A percentile compares a stretch with the other conserved stretches of the same genome.
These are phyloP conservation scores for Arthrobotrys musiformis DNA, from an alignment of 2,329 filamentous ascomycete genomes.

Conservation along the genomic window DNA sequence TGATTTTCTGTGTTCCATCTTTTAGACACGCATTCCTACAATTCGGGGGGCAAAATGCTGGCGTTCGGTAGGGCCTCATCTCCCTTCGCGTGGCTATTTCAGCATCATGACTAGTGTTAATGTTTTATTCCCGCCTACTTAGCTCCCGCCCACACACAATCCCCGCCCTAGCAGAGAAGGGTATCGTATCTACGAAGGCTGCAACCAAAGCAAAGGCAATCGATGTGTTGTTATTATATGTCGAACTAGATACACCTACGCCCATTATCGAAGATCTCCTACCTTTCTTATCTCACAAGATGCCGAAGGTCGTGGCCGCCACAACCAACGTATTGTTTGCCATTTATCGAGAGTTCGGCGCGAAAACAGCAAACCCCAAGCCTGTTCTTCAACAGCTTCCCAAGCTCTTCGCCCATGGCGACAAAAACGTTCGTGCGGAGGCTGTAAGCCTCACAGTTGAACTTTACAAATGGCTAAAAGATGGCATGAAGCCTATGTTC, in stretches of 20 bases:
- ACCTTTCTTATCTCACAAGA: slow-evolving; percentile 83
- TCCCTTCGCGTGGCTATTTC: background rate
- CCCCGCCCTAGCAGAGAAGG: slow-evolving; percentile 86
- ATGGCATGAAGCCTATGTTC: slow-evolving; percentile 98
- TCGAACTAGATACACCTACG: slow-evolving; percentile 86
- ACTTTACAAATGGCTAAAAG: slow-evolving; percentile 94
- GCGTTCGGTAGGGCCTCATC: slow-evolving; percentile 69
- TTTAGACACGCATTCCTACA: slow-evolving; percentile 77
- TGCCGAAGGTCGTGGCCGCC: slow-evolving; percentile 85
- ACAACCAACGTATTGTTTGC: slow-evolving; percentile 80
- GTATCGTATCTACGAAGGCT: slow-evolving; percentile 84
- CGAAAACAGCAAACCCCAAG: slow-evolving; percentile 93
- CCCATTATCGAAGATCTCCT: slow-evolving; percentile 91
- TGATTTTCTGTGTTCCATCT: background rate
- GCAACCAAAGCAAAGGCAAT: slow-evolving; percentile 87
- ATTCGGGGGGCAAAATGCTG: slow-evolving; percentile 83
- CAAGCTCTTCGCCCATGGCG: slow-evolving; percentile 92
- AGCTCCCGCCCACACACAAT: slow-evolving; percentile 81
- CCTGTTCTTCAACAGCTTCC: slow-evolving; percentile 86
- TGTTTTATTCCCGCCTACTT: slow-evolving; percentile 45
- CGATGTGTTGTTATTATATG: slow-evolving; percentile 86
- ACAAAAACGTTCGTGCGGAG: slow-evolving; percentile 97
- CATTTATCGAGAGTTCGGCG: slow-evolving; percentile 93
- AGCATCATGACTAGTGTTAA: background rate
- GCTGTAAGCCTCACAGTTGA: slow-evolving; percentile 91